These are phyloP conservation scores for Lasiosphaeria ovina DNA, from an alignment of 495 filamentous ascomycete species.

Conservation along the genomic window DNA sequence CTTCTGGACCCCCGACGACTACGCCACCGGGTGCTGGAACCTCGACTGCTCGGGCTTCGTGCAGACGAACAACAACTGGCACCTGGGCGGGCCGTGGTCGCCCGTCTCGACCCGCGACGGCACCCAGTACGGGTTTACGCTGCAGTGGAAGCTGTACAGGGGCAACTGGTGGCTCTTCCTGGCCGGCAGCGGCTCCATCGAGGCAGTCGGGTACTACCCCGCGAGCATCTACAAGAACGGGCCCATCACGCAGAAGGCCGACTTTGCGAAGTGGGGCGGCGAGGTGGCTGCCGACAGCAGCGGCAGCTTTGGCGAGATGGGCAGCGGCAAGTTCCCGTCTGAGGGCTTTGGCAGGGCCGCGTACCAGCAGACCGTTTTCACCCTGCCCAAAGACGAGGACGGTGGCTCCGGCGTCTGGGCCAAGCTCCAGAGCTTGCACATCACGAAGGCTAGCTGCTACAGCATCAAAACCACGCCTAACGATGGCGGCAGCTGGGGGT, in stretches of 20 bases:
- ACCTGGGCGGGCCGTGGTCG: background rate
- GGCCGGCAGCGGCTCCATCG: background rate
- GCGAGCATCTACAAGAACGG: background rate
- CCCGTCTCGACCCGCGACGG: background rate
- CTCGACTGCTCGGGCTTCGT: background rate
- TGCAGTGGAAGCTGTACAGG: constrained; percentile 1
- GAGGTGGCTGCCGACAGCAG: background rate
- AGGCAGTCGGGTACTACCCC: background rate
- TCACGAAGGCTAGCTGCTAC: background rate
- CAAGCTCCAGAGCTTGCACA: background rate
- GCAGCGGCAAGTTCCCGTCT: background rate
- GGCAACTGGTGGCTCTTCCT: constrained; percentile 3
- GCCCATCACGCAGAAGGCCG: background rate
- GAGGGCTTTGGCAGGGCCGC: background rate
- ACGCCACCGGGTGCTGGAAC: background rate
- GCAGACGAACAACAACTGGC: background rate
- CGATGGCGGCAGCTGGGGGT: background rate
- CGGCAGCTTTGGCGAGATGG: background rate
- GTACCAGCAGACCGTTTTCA: background rate
- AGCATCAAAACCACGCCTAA: background rate
- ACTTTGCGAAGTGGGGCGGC: background rate
- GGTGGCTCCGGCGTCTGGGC: background rate
- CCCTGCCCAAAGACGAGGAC: background rate
- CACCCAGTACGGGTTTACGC: background rate
- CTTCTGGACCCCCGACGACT: background rate